Conservation (phyloP, 352 stramenopile species). For the Peronospora farinosa region DNA sequence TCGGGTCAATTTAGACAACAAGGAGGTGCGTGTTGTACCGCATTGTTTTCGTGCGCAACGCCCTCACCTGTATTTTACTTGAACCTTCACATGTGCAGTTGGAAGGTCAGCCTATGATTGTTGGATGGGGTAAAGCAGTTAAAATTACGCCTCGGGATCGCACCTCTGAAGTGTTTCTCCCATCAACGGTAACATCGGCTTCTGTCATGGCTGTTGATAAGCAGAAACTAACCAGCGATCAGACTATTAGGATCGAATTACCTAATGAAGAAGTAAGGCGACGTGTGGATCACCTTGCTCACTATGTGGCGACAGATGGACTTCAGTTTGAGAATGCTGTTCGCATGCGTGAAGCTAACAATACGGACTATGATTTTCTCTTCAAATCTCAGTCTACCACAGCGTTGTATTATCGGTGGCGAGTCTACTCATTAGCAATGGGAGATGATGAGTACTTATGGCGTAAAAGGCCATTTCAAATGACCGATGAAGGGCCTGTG, state of each 20-base stretch:
- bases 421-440: slow-evolving; percentile 67
- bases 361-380: slow-evolving; percentile 49
- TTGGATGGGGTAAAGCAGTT: slow-evolving; percentile 78
- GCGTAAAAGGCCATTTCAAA: slow-evolving; percentile 54
- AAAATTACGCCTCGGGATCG: slow-evolving; percentile 47
- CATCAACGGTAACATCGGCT: slow-evolving; percentile 9
- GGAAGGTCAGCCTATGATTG: slow-evolving; percentile 66
- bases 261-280: slow-evolving; percentile 29
- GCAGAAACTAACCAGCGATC: slow-evolving; percentile 1
- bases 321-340: slow-evolving; percentile 63
- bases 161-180: slow-evolving; percentile 8
- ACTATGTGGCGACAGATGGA: slow-evolving; percentile 56
- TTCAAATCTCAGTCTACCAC: slow-evolving; percentile 34
- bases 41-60: not conserved
- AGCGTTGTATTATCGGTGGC: slow-evolving; percentile 66
- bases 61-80: slow-evolving; percentile 1
- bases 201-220: slow-evolving; percentile 5
- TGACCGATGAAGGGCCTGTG: slow-evolving; percentile 45
- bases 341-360: slow-evolving; percentile 39
- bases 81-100: slow-evolving; percentile 29
- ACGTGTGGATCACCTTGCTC: slow-evolving; percentile 48
- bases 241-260: slow-evolving; percentile 35
- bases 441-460: slow-evolving; percentile 46
- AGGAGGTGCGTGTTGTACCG: slow-evolving; percentile 40
- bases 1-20: slow-evolving; percentile 56